Evolutionary conservation across 2,329 filamentous ascomycete species (phyloP).

Genomic region (Tolypocladium endophyticum): DNA sequence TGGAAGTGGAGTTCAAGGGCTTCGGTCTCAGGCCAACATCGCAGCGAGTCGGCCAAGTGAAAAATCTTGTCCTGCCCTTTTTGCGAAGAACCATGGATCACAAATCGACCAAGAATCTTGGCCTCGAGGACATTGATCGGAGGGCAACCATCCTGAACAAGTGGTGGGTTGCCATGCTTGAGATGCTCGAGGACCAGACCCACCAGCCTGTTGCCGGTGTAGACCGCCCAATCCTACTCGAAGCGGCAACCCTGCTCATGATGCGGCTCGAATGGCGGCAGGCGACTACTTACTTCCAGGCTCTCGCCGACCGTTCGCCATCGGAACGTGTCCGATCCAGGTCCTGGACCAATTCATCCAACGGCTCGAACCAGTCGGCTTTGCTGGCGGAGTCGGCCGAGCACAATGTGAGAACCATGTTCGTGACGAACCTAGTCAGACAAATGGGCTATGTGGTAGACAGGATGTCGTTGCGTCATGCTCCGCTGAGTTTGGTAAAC

Average conservation of each 20-base stretch:
- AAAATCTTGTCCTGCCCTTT: constrained; percentile 65
- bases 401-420: constrained; percentile 83
- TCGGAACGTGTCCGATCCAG: constrained; percentile 33
- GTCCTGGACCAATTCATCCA: constrained; percentile 39
- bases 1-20: constrained; percentile 36
- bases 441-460: constrained; percentile 85
- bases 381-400: constrained; percentile 58
- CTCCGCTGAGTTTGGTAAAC: constrained; percentile 56
- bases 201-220: constrained; percentile 67
- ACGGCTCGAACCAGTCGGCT: constrained; percentile 52
- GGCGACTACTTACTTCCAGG: constrained; percentile 56
- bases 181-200: constrained; percentile 63
- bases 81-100: constrained; percentile 60
- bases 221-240: constrained; percentile 72
- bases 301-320: constrained; percentile 45
- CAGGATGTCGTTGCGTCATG: constrained; percentile 71
- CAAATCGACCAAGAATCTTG: constrained; percentile 50
- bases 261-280: constrained; percentile 79
- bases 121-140: constrained; percentile 74
- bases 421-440: constrained; percentile 67
- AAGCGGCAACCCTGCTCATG: constrained; percentile 74
- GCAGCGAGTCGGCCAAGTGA: constrained; percentile 66
- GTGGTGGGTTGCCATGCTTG: constrained; percentile 80
- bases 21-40: constrained; percentile 65
- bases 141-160: constrained; percentile 72